Base-by-base conservation (phyloP, 176 grass and related monocot species). In the Coix lacrymajobi region DNA sequence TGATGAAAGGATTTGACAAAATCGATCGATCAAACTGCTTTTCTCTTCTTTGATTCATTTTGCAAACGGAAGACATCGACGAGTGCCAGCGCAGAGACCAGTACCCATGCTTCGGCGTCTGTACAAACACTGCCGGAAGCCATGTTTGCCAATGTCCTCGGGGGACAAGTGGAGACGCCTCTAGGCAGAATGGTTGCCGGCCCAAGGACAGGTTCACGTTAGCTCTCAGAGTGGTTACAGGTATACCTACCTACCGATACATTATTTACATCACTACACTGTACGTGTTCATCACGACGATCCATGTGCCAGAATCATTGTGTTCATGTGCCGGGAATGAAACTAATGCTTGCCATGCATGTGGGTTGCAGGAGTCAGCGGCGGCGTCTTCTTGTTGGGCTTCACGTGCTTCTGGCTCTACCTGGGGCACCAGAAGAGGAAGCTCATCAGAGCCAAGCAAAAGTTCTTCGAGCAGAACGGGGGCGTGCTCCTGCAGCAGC, bases 381-480 rank as follows among this genome's bases (percentile, higher is more conserved):
- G 83, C 4, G 85, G 87, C 2, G 51, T 90, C 12, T 90, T 90
- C 85, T 33, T 95, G 51, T 31, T 54, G 9, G 46, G 66, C 13
- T 62, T 81, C 10, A 24, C 41, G 24, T 60, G 57, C 39, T 88
- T 92, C 31, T 81, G 20, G 56, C 12, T 67, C 2, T 84, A 87
- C 36, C 75, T 90, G 15, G 88, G 83, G 26, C 48, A 87, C 5
- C 68, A 95, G 69, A 95, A 88, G 65, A 79, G 70, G 36, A 88
- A 65, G 56, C 85, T 84, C 25, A 85, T 92, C 38, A 77, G 66
- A 61, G 44, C 85, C 1, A 92, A 90, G 75, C 78, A 76, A 32
- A 76, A 24, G 29, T 88, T 90, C 63, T 95, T 92, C 22, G 76
- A 95, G 83, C 90, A 88, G 30, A 95, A 95, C 31, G 93, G 93